These are phyloP conservation scores for Sporodiniella umbellata DNA, from an alignment of 371 early-diverging fungal species.

Conservation along the genomic window DNA sequence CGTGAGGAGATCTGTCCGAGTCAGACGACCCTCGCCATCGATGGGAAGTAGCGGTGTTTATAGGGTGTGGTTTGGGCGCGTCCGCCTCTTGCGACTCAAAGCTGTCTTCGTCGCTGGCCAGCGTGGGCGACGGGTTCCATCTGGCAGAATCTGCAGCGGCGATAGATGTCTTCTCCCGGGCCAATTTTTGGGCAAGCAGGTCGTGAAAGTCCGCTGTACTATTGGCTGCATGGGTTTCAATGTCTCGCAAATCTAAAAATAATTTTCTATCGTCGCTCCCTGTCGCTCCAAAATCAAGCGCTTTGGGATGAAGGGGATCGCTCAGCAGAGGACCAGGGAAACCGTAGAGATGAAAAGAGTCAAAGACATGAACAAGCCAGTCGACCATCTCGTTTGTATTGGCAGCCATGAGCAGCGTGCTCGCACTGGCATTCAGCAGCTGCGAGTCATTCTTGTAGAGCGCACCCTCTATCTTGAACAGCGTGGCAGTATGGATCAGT, in stretches of 20 bases:
- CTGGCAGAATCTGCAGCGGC: not conserved
- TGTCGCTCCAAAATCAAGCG: conserved; percentile 38
- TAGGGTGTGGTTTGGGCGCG: too few relatives aligned
- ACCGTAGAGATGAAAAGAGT: conserved; percentile 52
- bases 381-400: conserved; percentile 39
- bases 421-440: conserved; percentile 16
- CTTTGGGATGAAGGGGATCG: conserved; percentile 21
- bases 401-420: conserved; percentile 42
- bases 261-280: conserved; percentile 11
- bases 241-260: conserved; percentile 34
- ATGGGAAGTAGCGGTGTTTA: too few relatives aligned
- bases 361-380: conserved; percentile 46
- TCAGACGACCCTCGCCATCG: too few relatives aligned
- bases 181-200: conserved; percentile 22
- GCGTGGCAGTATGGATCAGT: conserved; percentile 33
- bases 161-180: not conserved
- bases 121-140: too few relatives aligned
- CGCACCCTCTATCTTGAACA: conserved; percentile 44
- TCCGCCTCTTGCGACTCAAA: too few relatives aligned
- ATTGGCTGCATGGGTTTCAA: conserved; percentile 13
- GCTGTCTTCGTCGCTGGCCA: too few relatives aligned
- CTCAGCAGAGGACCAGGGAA: conserved; percentile 35
- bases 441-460: conserved; percentile 16
- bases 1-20: too few relatives aligned
- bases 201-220: conserved; percentile 27